Conservation (phyloP, 2,329 filamentous ascomycete species). For the Aspergillus sp. region DNA sequence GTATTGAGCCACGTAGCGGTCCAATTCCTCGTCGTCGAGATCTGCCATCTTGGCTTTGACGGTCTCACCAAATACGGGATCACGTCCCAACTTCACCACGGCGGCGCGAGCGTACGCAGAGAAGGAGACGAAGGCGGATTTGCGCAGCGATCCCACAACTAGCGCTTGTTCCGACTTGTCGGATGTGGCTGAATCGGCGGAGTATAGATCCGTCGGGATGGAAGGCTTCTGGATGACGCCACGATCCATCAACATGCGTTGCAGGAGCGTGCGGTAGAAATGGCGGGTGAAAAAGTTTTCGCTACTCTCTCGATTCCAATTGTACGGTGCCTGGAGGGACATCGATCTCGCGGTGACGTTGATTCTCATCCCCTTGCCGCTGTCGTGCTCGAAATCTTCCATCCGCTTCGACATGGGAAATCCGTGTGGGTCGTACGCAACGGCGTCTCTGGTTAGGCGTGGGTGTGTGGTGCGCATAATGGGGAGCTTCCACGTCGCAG, state of each 20-base stretch:
- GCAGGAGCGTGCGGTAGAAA: slow-evolving; percentile 86
- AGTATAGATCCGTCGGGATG: slow-evolving; percentile 28
- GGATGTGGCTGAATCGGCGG: slow-evolving; percentile 14
- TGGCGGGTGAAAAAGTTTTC: slow-evolving; percentile 88
- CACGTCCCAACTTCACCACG: slow-evolving; percentile 67
- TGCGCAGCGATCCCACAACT: slow-evolving; percentile 81
- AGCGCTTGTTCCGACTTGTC: slow-evolving; percentile 65
- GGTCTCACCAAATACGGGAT: slow-evolving; percentile 59
- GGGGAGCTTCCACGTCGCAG: slow-evolving; percentile 81
- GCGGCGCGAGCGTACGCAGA: slow-evolving; percentile 77
- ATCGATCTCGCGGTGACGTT: slow-evolving; percentile 98
- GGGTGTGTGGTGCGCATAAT: slow-evolving; percentile 72
- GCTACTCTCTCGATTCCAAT: slow-evolving; percentile 82
- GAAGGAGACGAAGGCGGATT: slow-evolving; percentile 75
- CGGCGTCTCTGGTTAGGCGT: slow-evolving; percentile 66
- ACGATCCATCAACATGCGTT: slow-evolving; percentile 86
- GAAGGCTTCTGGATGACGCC: slow-evolving; percentile 66
- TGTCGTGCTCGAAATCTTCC: slow-evolving; percentile 53
- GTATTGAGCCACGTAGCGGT: slow-evolving; percentile 66
- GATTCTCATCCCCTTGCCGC: slow-evolving; percentile 66
- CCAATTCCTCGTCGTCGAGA: slow-evolving; percentile 74
- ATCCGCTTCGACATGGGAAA: slow-evolving; percentile 87
- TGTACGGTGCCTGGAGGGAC: slow-evolving; percentile 91
- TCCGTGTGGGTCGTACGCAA: slow-evolving; percentile 79
- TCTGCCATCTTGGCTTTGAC: slow-evolving; percentile 65